A percentile compares a stretch with the other conserved stretches of the same genome.
Evolutionary conservation across 2,329 filamentous ascomycete genomes (phyloP).

Genomic region (Lasiodiplodia sp.): DNA sequence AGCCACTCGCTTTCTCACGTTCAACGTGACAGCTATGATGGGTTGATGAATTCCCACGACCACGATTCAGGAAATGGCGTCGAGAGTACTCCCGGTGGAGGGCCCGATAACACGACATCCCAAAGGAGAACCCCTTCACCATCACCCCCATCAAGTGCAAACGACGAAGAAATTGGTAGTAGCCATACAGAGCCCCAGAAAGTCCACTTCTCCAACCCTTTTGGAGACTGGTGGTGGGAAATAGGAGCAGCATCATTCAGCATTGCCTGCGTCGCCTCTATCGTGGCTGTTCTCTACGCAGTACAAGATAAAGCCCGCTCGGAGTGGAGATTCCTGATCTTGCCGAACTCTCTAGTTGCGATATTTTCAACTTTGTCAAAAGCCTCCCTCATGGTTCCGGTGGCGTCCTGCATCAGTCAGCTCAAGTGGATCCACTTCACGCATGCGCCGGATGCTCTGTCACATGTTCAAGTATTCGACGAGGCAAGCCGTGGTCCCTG

Average conservation of each 20-base stretch:
- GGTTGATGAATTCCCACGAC: no score
- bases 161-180: no score
- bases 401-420: conserved; percentile 45
- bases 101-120: no score
- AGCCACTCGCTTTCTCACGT: no score
- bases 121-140: no score
- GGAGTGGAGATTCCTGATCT: conserved; percentile 31
- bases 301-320: neutral
- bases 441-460: conserved; percentile 27
- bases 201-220: no score
- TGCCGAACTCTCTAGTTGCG: conserved; percentile 44
- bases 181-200: no score
- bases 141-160: no score
- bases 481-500: conserved; percentile 37
- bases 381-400: conserved; percentile 40
- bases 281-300: neutral
- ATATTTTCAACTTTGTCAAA: conserved; percentile 44
- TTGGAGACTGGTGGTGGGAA: no score
- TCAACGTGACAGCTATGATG: no score
- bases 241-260: neutral
- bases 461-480: conserved; percentile 40
- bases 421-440: conserved; percentile 46
- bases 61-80: no score
- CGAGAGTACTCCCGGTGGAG: no score
- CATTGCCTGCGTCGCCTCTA: neutral